Base-by-base conservation (phyloP, 257 asterid genomes). In the Capsicum pubescens region DNA sequence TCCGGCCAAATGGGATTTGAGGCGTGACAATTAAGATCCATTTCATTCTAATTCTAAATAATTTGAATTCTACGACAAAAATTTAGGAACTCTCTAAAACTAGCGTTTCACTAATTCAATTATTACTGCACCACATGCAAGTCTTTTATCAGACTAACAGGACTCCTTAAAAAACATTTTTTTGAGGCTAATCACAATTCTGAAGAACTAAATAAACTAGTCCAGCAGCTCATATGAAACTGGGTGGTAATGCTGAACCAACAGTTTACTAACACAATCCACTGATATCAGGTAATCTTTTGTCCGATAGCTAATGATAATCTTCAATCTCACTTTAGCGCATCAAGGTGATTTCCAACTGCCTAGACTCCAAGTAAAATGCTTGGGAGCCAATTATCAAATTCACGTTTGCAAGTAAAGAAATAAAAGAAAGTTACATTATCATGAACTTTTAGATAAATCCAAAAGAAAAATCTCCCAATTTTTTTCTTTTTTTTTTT, bases 311-410 rank as follows among this genome's bases (percentile, higher is more conserved):
- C 48, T 76, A 52, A 76, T 26, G 48, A 26, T 14, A 52, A 55
- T 76, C 81, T 21, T 50, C 81, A 74, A 74, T 26, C 81, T 76
- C 61, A 15, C 63, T 76, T 54, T 63, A 76, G 81, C 64, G 26
- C 15, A 54, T 21, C 64, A 54, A 76, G 63, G 81, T 15, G 26
- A 52, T 74, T 21, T 50, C 46, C 39, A 74, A 74, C 64, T 26
- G 81, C 44, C 44, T 7, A 76, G 81, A 76, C 64, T 55, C 21
- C 39, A 50, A 13, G 64, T 48, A 54, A 50, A 55, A 52, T 52
- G 56, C 79, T 76, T 54, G 21, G 48, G 63, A 76, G 63, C 46
- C 15, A 9, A 76, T 54, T 56, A 76, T 76, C 46, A 21, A 50
- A 19, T 21, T 76, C 46, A 76, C 7, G 46, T 21, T 50, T 76